Evolutionary conservation across 2,329 filamentous ascomycete genomes (phyloP), one percentile per base, ranked within the genome.

Genomic region (Cladosporium sp.): DNA sequence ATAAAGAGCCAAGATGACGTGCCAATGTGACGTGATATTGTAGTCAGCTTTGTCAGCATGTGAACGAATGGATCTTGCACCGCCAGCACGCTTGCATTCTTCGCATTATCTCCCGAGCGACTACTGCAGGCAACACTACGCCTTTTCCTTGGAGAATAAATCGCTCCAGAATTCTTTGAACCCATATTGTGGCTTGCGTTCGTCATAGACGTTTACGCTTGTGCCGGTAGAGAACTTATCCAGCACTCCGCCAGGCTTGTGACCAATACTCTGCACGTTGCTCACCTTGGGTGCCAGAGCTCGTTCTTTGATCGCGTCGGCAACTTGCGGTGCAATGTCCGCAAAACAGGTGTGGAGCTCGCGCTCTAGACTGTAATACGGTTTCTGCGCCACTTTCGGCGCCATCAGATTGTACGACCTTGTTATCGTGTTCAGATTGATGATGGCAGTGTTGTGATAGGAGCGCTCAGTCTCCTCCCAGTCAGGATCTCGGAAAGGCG

Each of bases 381-480:
- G 89, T 69, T 95, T 95, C 71, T 93, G 95, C 2, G 92, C 91
- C 1, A 95, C 77, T 51, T 89, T 85, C 0, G 93, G 93, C 0
- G 93, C 92, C 83, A 95, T 92, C 3, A 97, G 80, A 63, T 97
- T 97, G 74, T 98, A 98, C 11, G 87, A 87, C 22, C 93, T 82
- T 7, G 89, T 86, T 45, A 95, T 77, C 31, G 73, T 70, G 70
- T 97, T 97, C 52, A 97, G 81, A 53, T 88, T 83, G 43, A 80
- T 78, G 58, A 98, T 80, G 4, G 88, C 82, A 4, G 93, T 78
- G 37, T 79, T 81, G 66, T 91, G 83, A 71, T 95, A 97, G 6
- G 84, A 76, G 3, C 74, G 72, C 68, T 97, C 89, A 5, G 81
- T 78, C 16, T 75, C 71, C 58, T 93, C 80, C 86, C 92, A 96